Evolutionary conservation across 495 filamentous ascomycete species (phyloP).

Genomic region (Aspergillus sclerotiicarbonarius): DNA sequence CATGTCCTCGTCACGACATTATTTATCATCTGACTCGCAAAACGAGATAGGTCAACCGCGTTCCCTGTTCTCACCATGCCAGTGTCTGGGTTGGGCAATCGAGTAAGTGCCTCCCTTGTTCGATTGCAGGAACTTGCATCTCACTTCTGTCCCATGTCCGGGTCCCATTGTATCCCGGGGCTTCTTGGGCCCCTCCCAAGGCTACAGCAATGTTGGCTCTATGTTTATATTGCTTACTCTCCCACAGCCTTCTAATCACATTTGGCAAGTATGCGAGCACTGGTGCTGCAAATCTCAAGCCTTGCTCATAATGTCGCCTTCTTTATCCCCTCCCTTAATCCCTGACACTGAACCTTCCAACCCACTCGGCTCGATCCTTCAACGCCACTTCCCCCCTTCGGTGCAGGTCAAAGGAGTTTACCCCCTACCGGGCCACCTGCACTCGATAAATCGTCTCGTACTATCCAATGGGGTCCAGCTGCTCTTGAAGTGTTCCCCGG

Average conservation of each 20-base stretch:
- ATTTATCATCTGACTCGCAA: background rate
- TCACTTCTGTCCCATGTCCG: background rate
- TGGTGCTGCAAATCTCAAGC: background rate
- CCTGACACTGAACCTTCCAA: slow-evolving; percentile 19
- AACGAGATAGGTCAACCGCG: background rate
- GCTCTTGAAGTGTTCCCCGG: slow-evolving; percentile 55
- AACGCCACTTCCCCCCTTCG: slow-evolving; percentile 37
- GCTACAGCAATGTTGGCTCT: background rate
- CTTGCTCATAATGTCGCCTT: slow-evolving; percentile 17
- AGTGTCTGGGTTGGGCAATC: background rate
- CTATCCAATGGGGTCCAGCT: slow-evolving; percentile 54
- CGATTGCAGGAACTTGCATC: background rate
- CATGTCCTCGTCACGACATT: background rate
- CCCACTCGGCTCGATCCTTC: slow-evolving; percentile 43
- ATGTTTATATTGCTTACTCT: background rate
- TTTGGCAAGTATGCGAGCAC: background rate
- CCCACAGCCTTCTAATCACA: background rate
- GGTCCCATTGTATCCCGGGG: background rate
- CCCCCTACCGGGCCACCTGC: slow-evolving; percentile 46
- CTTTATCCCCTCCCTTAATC: slow-evolving; percentile 15
- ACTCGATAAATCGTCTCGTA: slow-evolving; percentile 50
- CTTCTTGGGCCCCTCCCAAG: background rate
- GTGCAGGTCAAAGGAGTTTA: slow-evolving; percentile 44
- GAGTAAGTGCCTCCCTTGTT: background rate
- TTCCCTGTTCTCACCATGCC: background rate